These are phyloP conservation scores for Sphagnum magellanicum DNA, from an alignment of 228 moss, liverwort and hornwort genomes.

Conservation along the genomic window DNA sequence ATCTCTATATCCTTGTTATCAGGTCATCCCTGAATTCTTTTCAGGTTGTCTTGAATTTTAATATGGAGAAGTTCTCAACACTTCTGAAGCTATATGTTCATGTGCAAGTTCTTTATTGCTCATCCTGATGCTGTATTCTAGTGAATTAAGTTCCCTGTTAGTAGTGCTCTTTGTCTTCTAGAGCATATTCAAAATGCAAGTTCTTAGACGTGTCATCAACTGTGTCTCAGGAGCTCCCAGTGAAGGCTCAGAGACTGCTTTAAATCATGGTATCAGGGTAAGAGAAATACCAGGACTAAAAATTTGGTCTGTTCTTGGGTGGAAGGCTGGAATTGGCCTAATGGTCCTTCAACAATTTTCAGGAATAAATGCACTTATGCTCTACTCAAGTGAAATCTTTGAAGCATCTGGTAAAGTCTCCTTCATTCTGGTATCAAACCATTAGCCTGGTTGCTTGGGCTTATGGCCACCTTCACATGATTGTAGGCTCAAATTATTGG, in stretches of 20 bases:
- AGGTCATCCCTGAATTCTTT: no score
- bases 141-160: slow-evolving; percentile 11
- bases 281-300: neutral
- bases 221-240: neutral
- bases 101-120: slow-evolving; percentile 3
- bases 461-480: neutral
- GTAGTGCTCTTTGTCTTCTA: slow-evolving; percentile 3
- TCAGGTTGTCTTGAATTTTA: no score
- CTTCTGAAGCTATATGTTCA: no score
- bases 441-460: neutral
- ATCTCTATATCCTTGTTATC: no score
- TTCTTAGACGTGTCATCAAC: neutral
- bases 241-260: neutral
- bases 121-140: slow-evolving; percentile 19
- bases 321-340: slow-evolving; percentile 68
- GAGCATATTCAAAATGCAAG: neutral
- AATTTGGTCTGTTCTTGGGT: slow-evolving; percentile 2
- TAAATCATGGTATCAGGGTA: neutral
- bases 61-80: no score
- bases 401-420: slow-evolving; percentile 43
- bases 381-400: slow-evolving; percentile 65
- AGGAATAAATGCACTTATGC: slow-evolving; percentile 80
- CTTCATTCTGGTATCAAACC: neutral
- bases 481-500: no score
- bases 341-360: slow-evolving; percentile 64